phyloP scores from a whole-genome alignment of 1,284 basidiomycete species.

The Ganoderma sinense region DNA sequence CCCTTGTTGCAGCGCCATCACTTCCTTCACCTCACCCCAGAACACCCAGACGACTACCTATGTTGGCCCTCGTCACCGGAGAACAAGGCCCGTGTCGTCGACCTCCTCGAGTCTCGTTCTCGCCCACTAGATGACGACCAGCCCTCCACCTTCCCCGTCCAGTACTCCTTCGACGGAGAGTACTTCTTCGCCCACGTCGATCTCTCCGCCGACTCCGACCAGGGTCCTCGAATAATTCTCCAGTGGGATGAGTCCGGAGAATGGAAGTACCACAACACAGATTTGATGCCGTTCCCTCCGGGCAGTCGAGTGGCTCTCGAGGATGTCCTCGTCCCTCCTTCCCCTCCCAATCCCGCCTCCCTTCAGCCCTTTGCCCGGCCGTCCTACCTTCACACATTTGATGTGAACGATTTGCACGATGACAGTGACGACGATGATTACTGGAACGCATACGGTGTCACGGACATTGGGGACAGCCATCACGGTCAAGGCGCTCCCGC shows the following conservation, averaged over 20 bases:
- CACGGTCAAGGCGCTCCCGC: slow-evolving; percentile 14
- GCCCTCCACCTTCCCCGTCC: slow-evolving; percentile 46
- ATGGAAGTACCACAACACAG: slow-evolving; percentile 77
- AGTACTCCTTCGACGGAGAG: slow-evolving; percentile 68
- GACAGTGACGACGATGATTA: slow-evolving; percentile 61
- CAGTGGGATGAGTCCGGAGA: slow-evolving; percentile 61
- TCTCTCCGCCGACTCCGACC: slow-evolving; percentile 45
- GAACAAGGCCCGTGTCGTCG: slow-evolving; percentile 41
- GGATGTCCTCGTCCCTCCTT: slow-evolving; percentile 35
- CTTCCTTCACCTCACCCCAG: slow-evolving; percentile 62
- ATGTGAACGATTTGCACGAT: slow-evolving; percentile 32
- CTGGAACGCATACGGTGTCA: slow-evolving; percentile 68
- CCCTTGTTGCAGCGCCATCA: slow-evolving; percentile 70
- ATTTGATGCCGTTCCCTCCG: slow-evolving; percentile 78
- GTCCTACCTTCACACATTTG: slow-evolving; percentile 32
- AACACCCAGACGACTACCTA: slow-evolving; percentile 63
- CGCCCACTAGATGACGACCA: slow-evolving; percentile 47
- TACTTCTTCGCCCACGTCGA: slow-evolving; percentile 68
- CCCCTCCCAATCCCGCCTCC: slow-evolving; percentile 12
- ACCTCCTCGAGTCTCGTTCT: slow-evolving; percentile 55
- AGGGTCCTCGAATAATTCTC: slow-evolving; percentile 68
- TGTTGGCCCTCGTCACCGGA: slow-evolving; percentile 65
- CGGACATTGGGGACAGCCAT: slow-evolving; percentile 40
- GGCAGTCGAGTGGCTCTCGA: slow-evolving; percentile 51
- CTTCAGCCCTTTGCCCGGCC: slow-evolving; percentile 16